A percentile compares a stretch with the other conserved stretches of the same genome.
These are phyloP conservation scores for Didymella exigua DNA, from an alignment of 2,329 filamentous ascomycete genomes.

Conservation along the genomic window DNA sequence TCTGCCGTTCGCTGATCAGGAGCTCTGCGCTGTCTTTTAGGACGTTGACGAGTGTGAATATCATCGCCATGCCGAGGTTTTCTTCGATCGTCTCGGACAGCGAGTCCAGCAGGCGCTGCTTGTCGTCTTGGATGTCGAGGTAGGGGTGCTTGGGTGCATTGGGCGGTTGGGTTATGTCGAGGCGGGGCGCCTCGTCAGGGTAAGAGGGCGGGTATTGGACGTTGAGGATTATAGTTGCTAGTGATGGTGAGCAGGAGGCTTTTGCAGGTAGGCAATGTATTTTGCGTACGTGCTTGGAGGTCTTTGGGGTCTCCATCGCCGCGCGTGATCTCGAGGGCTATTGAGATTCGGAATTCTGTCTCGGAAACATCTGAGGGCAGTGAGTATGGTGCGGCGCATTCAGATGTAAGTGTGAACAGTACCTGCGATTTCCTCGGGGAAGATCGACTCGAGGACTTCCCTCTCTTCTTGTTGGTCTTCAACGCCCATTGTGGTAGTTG, in stretches of 20 bases:
- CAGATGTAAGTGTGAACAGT: constrained; percentile 17
- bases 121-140: constrained; percentile 82
- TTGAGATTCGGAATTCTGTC: constrained; percentile 82
- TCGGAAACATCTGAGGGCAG: constrained; percentile 77
- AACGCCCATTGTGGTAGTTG: constrained; percentile 50
- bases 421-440: constrained; percentile 97
- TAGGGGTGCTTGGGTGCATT: constrained; percentile 72
- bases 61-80: constrained; percentile 95
- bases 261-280: background rate
- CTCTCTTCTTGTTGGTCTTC: constrained; percentile 96
- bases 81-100: constrained; percentile 82
- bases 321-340: constrained; percentile 75
- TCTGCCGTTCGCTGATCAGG: constrained; percentile 75
- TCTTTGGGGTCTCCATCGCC: constrained; percentile 61
- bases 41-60: constrained; percentile 86
- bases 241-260: constrained; percentile 12
- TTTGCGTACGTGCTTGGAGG: constrained; percentile 62
- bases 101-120: constrained; percentile 70
- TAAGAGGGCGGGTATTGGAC: constrained; percentile 90
- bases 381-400: constrained; percentile 16
- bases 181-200: constrained; percentile 81
- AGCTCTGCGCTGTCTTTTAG: constrained; percentile 91
- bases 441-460: constrained; percentile 97
- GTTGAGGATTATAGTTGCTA: constrained; percentile 75
- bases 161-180: constrained; percentile 77